Evolutionary conservation across 495 filamentous ascomycete genomes (phyloP).

Genomic region (Aspergillus ostianus): DNA sequence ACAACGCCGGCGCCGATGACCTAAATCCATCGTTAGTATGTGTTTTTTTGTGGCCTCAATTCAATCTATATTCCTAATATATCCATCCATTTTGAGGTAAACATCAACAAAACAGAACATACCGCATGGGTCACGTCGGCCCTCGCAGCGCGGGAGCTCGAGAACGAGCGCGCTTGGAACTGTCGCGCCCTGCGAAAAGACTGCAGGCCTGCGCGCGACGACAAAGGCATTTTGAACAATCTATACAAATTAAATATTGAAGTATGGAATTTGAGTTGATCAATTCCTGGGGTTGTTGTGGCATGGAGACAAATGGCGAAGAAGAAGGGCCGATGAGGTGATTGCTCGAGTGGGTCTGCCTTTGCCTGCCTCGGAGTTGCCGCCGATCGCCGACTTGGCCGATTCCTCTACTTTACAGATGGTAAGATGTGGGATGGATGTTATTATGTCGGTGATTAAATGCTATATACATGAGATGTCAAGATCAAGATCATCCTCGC

Average conservation of each 20-base stretch:
- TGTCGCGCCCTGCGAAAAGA: not conserved
- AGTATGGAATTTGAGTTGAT: not conserved
- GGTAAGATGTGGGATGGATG: not conserved
- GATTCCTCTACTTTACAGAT: not conserved
- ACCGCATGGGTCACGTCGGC: slow-evolving; percentile 86
- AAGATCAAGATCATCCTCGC: slow-evolving; percentile 17
- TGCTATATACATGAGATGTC: not conserved
- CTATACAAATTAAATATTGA: no score
- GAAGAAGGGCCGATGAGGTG: not conserved
- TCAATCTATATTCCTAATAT: not conserved
- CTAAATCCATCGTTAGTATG: slow-evolving; percentile 31
- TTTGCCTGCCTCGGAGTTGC: not conserved
- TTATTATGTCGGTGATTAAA: not conserved
- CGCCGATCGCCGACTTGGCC: not conserved
- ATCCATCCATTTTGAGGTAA: not conserved
- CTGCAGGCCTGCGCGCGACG: slow-evolving; percentile 19
- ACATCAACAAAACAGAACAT: slow-evolving; percentile 20
- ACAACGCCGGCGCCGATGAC: slow-evolving; percentile 90
- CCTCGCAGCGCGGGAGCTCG: slow-evolving; percentile 27
- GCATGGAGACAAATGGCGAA: not conserved
- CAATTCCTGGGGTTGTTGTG: not conserved
- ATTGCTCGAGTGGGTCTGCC: slow-evolving; percentile 7
- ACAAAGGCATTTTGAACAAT: slow-evolving; percentile 8
- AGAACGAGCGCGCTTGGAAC: slow-evolving; percentile 26
- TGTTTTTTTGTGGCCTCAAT: not conserved